Conservation (phyloP, 306 rosid species). For the Vicia villosa region DNA sequence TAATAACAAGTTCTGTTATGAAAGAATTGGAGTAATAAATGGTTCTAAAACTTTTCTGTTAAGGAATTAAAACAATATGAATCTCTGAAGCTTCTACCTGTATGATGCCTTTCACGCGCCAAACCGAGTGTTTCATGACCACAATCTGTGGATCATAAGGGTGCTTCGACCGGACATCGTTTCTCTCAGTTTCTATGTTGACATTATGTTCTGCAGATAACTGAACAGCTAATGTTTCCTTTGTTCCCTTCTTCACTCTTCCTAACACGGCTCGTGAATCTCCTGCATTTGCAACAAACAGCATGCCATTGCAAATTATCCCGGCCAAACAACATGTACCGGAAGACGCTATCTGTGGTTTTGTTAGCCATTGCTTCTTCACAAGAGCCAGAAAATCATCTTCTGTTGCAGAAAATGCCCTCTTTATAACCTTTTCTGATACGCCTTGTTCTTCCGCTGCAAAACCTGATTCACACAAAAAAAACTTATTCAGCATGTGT, state of each 20-base stretch:
- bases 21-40: neutral
- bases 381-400: slow-evolving; percentile 71
- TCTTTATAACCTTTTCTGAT: slow-evolving; percentile 63
- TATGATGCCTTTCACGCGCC: slow-evolving; percentile 94
- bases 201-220: slow-evolving; percentile 83
- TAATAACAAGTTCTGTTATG: slow-evolving; percentile 32
- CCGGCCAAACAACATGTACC: slow-evolving; percentile 88
- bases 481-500: neutral
- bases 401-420: slow-evolving; percentile 73
- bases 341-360: slow-evolving; percentile 70
- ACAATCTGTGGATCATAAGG: slow-evolving; percentile 76
- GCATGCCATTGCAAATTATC: slow-evolving; percentile 60
- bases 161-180: slow-evolving; percentile 59
- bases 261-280: slow-evolving; percentile 80
- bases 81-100: slow-evolving; percentile 51
- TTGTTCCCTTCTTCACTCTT: slow-evolving; percentile 62
- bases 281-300: slow-evolving; percentile 76
- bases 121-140: slow-evolving; percentile 62
- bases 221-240: slow-evolving; percentile 65
- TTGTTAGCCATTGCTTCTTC: slow-evolving; percentile 63
- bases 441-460: slow-evolving; percentile 59
- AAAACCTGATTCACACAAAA: slow-evolving; percentile 50
- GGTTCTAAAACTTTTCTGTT: neutral
- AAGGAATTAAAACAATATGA: no score
- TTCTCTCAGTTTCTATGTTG: slow-evolving; percentile 64